A percentile compares a stretch with the other conserved stretches of the same genome.
Evolutionary conservation across 164 flowering plant genomes (phyloP).

Genomic region (Chimonanthus praecox): DNA sequence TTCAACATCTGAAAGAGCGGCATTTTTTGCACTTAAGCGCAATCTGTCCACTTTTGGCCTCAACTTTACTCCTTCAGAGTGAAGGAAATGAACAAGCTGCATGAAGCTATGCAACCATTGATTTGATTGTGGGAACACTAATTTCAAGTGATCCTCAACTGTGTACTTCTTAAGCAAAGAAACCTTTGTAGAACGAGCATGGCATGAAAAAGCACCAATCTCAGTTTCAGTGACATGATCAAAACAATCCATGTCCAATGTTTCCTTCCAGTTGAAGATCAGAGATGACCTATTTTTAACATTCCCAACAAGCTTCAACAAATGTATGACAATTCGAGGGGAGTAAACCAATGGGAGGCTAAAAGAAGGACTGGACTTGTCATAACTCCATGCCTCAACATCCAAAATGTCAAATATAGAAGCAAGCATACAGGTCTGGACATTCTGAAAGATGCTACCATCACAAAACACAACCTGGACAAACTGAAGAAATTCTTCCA

Average conservation of each 20-base stretch:
- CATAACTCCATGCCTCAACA: conserved; percentile 53
- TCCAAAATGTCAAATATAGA: conserved; percentile 55
- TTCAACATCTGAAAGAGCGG: conserved; percentile 49
- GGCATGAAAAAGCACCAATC: conserved; percentile 34
- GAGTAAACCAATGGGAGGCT: conserved; percentile 68
- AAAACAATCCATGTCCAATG: conserved; percentile 19
- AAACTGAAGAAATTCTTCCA: conserved; percentile 81
- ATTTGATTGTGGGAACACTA: conserved; percentile 56
- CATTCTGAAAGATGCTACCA: conserved; percentile 46
- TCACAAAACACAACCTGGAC: conserved; percentile 49
- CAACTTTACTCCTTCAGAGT: conserved; percentile 71
- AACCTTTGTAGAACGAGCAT: conserved; percentile 39
- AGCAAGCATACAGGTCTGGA: conserved; percentile 70
- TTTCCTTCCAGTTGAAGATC: conserved; percentile 31
- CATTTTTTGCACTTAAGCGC: conserved; percentile 41
- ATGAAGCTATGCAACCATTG: conserved; percentile 74
- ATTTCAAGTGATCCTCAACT: conserved; percentile 45
- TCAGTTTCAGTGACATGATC: conserved; percentile 17
- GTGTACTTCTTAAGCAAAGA: conserved; percentile 51
- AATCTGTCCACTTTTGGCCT: conserved; percentile 65
- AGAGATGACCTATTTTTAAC: conserved; percentile 35
- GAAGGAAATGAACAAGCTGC: conserved; percentile 67
- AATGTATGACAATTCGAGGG: conserved; percentile 53
- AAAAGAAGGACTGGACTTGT: conserved; percentile 29
- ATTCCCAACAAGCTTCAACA: conserved; percentile 65